Conservation (phyloP, 345 rosid genomes). For the Bruguiera parviflora region DNA sequence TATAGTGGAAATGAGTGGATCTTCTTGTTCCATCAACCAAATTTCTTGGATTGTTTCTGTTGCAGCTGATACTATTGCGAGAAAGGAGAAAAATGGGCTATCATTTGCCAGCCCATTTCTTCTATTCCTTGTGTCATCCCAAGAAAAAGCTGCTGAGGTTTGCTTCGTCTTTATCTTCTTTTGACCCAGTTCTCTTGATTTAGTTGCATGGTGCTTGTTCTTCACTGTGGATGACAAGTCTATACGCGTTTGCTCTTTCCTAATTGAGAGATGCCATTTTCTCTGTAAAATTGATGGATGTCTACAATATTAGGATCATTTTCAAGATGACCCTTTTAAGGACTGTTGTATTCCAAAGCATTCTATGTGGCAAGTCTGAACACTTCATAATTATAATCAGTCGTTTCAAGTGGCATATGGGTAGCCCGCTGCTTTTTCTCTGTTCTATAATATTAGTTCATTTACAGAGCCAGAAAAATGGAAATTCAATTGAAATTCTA, state of each 20-base stretch:
- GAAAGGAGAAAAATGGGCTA: constrained; percentile 58
- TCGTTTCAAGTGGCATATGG: too few relatives aligned
- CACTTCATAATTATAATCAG: too few relatives aligned
- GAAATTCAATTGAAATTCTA: neutral
- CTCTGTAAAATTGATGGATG: too few relatives aligned
- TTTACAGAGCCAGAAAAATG: too few relatives aligned
- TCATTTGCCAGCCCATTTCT: constrained; percentile 57
- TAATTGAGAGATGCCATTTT: too few relatives aligned
- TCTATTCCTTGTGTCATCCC: constrained; percentile 70
- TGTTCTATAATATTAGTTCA: too few relatives aligned
- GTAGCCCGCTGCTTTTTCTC: too few relatives aligned
- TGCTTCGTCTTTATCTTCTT: constrained; percentile 7
- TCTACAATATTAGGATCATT: neutral
- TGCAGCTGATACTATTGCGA: constrained; percentile 71
- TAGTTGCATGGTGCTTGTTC: too few relatives aligned
- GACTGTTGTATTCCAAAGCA: neutral
- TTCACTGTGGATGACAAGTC: too few relatives aligned
- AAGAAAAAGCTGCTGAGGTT: constrained; percentile 79
- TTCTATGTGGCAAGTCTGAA: too few relatives aligned
- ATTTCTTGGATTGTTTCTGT: constrained; percentile 79
- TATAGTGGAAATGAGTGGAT: constrained; percentile 62
- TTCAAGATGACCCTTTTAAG: neutral
- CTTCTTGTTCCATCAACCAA: constrained; percentile 53
- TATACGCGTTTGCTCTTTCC: too few relatives aligned
- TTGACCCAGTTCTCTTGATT: neutral